A percentile compares a stretch with the other conserved stretches of the same genome.
Evolutionary conservation across 164 flowering plant species (phyloP).

Genomic region (Stephania cephalantha): DNA sequence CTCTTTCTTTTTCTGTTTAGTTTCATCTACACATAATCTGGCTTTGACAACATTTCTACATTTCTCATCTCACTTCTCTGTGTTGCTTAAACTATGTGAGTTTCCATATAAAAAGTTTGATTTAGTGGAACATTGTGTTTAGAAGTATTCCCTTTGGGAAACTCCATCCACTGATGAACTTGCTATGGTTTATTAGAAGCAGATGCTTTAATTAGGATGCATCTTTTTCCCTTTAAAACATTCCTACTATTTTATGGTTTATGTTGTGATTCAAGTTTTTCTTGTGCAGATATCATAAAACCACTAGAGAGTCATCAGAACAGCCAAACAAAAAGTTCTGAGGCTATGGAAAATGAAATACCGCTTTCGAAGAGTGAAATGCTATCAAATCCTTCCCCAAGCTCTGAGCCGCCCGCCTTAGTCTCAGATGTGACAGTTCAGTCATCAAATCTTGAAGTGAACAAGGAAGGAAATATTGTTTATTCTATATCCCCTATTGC

Average conservation of each 20-base stretch:
- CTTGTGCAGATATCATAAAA: slow-evolving; percentile 18
- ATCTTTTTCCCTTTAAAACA: neutral
- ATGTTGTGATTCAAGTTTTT: neutral
- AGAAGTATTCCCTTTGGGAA: neutral
- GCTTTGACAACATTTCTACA: neutral
- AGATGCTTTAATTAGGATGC: neutral
- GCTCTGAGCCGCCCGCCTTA: slow-evolving; percentile 6
- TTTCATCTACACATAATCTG: neutral
- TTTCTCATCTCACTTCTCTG: neutral
- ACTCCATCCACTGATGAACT: neutral
- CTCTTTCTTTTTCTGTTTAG: neutral
- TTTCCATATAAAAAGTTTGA: neutral
- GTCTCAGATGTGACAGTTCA: slow-evolving; percentile 11
- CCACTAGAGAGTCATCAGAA: neutral
- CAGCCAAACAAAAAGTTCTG: slow-evolving; percentile 17
- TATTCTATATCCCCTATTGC: neutral
- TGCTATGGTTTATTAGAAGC: neutral
- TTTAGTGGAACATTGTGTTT: neutral
- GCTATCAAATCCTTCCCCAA: slow-evolving; percentile 7
- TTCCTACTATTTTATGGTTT: neutral
- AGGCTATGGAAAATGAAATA: slow-evolving; percentile 5
- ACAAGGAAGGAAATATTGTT: slow-evolving; percentile 2
- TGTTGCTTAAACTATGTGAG: neutral
- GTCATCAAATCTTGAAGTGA: slow-evolving; percentile 7
- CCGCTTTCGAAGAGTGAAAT: slow-evolving; percentile 4